phyloP scores from a whole-genome alignment of 352 stramenopile genomes.

The Phytophthora chlamydospora region DNA sequence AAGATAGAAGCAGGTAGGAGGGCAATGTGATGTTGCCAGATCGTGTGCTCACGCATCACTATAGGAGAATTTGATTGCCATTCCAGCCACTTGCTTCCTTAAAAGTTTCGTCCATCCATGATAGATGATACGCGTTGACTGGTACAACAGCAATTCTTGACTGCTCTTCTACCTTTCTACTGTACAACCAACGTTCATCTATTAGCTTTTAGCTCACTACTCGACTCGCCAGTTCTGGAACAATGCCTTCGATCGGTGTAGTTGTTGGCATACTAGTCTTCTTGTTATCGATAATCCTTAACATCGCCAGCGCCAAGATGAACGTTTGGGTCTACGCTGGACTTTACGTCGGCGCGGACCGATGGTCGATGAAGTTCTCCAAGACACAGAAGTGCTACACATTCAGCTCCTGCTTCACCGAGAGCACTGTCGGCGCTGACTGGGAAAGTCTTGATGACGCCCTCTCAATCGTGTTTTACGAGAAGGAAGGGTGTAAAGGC shows the following conservation, averaged over 20 bases:
- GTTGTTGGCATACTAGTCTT: background rate
- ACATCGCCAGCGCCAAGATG: slow-evolving; percentile 11
- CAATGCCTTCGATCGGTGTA: slow-evolving; percentile 1
- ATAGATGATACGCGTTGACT: no score
- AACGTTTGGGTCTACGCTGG: slow-evolving; percentile 15
- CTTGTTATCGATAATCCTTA: no score
- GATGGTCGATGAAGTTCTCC: slow-evolving; percentile 25
- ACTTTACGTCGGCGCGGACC: slow-evolving; percentile 2
- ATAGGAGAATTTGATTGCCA: no score
- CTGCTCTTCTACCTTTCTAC: no score
- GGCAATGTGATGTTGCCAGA: no score
- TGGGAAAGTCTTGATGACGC: slow-evolving; percentile 10
- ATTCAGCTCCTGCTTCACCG: slow-evolving; percentile 14
- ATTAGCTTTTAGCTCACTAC: no score
- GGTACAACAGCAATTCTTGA: no score
- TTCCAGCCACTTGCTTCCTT: no score
- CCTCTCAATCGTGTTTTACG: slow-evolving; percentile 22
- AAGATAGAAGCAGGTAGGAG: no score
- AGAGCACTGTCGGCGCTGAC: slow-evolving; percentile 11
- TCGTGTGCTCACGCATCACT: no score
- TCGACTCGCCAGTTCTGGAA: background rate
- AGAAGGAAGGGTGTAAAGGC: slow-evolving; percentile 26
- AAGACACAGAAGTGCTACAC: slow-evolving; percentile 32
- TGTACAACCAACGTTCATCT: no score
- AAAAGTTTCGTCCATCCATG: no score